Percentiles rank a stretch among this genome's conserved stretches.
Conservation (phyloP, 2,329 filamentous ascomycete genomes). For the Lomentospora prolificans region DNA sequence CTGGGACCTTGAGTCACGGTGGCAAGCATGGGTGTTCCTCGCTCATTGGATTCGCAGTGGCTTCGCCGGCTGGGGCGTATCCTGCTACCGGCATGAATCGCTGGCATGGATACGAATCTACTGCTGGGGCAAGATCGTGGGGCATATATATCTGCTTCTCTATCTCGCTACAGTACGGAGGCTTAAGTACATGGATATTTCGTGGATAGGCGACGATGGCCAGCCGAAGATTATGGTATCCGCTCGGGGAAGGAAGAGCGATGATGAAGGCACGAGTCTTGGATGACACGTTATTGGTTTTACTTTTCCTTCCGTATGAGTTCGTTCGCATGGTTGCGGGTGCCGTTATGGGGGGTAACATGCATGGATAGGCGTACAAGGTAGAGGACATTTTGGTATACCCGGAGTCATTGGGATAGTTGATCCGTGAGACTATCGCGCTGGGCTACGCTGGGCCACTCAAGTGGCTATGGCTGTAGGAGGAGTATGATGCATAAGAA, state of each 20-base stretch:
- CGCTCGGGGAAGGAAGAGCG: constrained; percentile 15
- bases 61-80: constrained; percentile 57
- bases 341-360: no score
- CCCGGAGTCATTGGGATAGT: no score
- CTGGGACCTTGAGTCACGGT: constrained; percentile 41
- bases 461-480: no score
- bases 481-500: no score
- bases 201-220: constrained; percentile 59
- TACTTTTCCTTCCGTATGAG: not conserved
- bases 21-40: constrained; percentile 52
- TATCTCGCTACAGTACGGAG: constrained; percentile 61
- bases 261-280: not conserved
- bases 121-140: constrained; percentile 66
- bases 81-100: constrained; percentile 38
- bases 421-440: no score
- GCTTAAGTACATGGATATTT: constrained; percentile 45
- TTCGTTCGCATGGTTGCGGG: not conserved
- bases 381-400: no score
- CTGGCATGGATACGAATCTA: constrained; percentile 51
- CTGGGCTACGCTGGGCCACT: no score
- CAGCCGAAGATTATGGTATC: constrained; percentile 34
- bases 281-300: not conserved
- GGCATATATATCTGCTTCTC: constrained; percentile 65
- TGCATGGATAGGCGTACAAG: no score
- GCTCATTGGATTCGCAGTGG: constrained; percentile 48